Percentiles rank a stretch among this genome's conserved stretches.
phyloP scores from a whole-genome alignment of 2,329 filamentous ascomycete genomes.

The Aspergillus sp. region DNA sequence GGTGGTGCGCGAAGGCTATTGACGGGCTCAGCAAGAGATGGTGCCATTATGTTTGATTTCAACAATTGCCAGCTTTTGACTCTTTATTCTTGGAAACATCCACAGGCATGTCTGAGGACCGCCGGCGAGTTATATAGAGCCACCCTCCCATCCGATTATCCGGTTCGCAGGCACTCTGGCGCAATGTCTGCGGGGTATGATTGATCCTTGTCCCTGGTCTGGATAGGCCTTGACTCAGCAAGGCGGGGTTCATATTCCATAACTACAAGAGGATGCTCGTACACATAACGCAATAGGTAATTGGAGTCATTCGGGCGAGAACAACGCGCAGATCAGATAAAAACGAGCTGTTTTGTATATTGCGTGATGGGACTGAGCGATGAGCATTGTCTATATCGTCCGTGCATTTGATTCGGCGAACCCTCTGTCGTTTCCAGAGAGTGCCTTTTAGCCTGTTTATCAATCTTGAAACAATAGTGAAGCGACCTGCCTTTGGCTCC shows the following conservation, averaged over 20 bases:
- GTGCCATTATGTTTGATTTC: constrained; percentile 31
- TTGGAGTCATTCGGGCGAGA: neutral
- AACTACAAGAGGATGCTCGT: neutral
- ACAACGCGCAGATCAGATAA: constrained; percentile 6
- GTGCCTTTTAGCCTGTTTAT: neutral
- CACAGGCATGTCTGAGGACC: neutral
- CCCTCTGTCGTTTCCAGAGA: neutral
- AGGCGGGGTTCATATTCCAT: constrained; percentile 1
- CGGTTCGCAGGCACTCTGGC: constrained; percentile 13
- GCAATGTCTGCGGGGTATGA: constrained; percentile 26
- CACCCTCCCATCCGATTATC: constrained; percentile 13
- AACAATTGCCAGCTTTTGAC: neutral
- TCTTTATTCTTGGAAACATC: neutral
- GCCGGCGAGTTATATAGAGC: constrained; percentile 9
- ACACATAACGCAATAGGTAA: neutral
- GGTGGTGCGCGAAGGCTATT: constrained; percentile 26
- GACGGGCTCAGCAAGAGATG: constrained; percentile 32
- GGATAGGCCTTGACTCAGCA: neutral
- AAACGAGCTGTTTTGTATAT: constrained; percentile 2
- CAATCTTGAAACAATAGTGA: neutral
- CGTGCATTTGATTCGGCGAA: neutral
- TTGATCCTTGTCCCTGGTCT: constrained; percentile 7
- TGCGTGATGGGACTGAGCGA: constrained; percentile 13
- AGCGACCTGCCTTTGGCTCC: neutral
- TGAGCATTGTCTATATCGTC: constrained; percentile 8